A percentile compares a stretch with the other conserved stretches of the same genome.
phyloP scores from a whole-genome alignment of 2,329 filamentous ascomycete species.

The Coniochaeta sp. region DNA sequence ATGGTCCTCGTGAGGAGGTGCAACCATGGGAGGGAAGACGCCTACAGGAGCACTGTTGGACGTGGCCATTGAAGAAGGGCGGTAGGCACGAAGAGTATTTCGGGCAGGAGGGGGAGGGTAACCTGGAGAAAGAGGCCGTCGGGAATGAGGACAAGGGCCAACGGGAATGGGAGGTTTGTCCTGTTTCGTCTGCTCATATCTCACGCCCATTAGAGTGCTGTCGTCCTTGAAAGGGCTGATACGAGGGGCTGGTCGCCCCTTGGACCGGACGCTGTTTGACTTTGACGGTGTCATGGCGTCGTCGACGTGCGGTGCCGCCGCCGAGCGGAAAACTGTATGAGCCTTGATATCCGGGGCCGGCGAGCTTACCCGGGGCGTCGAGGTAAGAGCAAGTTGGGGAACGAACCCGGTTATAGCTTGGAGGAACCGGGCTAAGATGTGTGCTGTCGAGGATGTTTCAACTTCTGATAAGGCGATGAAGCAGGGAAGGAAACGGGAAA shows the following conservation, averaged over 20 bases:
- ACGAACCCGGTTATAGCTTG: background rate
- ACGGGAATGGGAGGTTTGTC: slow-evolving; percentile 50
- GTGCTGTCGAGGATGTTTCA: background rate
- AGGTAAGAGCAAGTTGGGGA: too few relatives aligned
- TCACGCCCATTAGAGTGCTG: slow-evolving; percentile 43
- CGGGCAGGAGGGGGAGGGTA: too few relatives aligned
- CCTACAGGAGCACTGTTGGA: slow-evolving; percentile 19
- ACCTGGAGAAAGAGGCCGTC: too few relatives aligned
- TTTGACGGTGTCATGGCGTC: slow-evolving; percentile 7
- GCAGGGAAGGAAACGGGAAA: background rate
- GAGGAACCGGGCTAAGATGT: background rate
- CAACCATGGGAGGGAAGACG: slow-evolving; percentile 25
- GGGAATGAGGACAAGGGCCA: too few relatives aligned
- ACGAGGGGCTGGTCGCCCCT: slow-evolving; percentile 26
- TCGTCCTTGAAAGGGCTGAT: slow-evolving; percentile 39
- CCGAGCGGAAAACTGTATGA: background rate
- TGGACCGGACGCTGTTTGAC: slow-evolving; percentile 36
- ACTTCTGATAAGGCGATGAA: background rate
- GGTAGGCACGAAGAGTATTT: slow-evolving; percentile 28
- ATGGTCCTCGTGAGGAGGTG: slow-evolving; percentile 44
- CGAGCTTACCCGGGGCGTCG: too few relatives aligned
- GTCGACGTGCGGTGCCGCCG: background rate
- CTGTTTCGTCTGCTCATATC: slow-evolving; percentile 54
- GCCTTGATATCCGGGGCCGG: background rate
- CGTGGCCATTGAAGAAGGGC: slow-evolving; percentile 15